Evolutionary conservation across 1,284 basidiomycete genomes (phyloP).

Genomic region (Rhodofomes roseus): DNA sequence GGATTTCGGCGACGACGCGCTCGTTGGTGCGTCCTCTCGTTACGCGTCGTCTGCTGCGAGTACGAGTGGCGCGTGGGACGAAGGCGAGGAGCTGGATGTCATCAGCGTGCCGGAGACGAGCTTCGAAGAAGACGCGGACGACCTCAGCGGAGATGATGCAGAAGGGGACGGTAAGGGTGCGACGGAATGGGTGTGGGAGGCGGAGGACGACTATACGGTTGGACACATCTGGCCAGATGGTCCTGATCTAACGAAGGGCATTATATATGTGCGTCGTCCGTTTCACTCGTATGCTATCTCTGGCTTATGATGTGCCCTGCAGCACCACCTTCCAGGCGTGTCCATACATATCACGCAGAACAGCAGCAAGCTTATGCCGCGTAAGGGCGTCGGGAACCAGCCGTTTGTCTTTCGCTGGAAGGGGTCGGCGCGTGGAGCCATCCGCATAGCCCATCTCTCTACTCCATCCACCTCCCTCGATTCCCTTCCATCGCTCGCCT

Average conservation of each 20-base stretch:
- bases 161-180: constrained; percentile 31
- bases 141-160: neutral
- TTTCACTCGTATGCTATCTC: neutral
- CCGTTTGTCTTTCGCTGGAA: constrained; percentile 56
- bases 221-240: constrained; percentile 53
- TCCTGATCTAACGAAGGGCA: constrained; percentile 41
- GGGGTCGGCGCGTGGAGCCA: constrained; percentile 29
- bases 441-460: constrained; percentile 23
- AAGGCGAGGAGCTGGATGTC: neutral
- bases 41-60: constrained; percentile 2
- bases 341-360: constrained; percentile 62
- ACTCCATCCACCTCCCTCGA: constrained; percentile 8
- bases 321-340: constrained; percentile 52
- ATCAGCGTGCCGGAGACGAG: neutral
- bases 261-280: constrained; percentile 53
- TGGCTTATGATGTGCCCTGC: neutral
- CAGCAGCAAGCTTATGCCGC: constrained; percentile 40
- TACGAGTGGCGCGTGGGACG: neutral
- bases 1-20: constrained; percentile 17
- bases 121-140: constrained; percentile 20
- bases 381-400: constrained; percentile 53
- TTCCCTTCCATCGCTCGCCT: neutral
- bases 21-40: neutral
- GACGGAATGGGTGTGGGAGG: constrained; percentile 53
- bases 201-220: constrained; percentile 60